Evolutionary conservation across 305 asterid species (phyloP).

Genomic region (Solanum hybrid): DNA sequence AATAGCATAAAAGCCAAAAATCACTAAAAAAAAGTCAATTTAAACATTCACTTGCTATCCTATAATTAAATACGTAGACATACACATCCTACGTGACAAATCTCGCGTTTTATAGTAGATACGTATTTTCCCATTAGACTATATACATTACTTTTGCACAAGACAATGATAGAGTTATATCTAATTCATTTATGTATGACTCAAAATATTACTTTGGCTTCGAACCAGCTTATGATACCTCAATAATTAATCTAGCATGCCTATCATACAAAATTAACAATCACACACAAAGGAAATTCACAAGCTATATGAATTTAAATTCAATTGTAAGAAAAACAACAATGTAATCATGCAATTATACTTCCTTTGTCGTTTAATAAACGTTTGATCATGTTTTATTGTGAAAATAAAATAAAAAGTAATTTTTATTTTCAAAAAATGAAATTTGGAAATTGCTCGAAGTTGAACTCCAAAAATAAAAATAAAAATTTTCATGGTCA

Average conservation of each 20-base stretch:
- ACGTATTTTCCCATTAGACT: not conserved
- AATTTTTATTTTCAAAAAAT: not conserved
- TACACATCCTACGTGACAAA: not conserved
- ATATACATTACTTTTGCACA: not conserved
- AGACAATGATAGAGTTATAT: not conserved
- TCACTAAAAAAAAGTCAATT: not conserved
- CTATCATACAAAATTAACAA: not conserved
- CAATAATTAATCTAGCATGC: not conserved
- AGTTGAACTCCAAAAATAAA: not conserved
- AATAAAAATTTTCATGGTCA: not conserved
- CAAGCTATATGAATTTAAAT: not conserved
- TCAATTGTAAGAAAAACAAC: not conserved
- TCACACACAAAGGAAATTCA: not conserved
- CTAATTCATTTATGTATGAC: not conserved
- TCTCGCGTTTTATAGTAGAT: not conserved
- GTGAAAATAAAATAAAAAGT: too few species aligned
- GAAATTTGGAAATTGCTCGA: not conserved
- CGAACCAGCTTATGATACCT: not conserved
- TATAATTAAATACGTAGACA: too few species aligned
- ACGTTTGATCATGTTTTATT: not conserved
- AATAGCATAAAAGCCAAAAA: too few species aligned
- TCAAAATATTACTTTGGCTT: not conserved
- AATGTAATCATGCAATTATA: not conserved
- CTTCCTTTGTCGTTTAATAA: not conserved
- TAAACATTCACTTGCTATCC: too few species aligned